Base-by-base conservation (phyloP, 1,284 basidiomycete species). In the Meripilus lineatus region DNA sequence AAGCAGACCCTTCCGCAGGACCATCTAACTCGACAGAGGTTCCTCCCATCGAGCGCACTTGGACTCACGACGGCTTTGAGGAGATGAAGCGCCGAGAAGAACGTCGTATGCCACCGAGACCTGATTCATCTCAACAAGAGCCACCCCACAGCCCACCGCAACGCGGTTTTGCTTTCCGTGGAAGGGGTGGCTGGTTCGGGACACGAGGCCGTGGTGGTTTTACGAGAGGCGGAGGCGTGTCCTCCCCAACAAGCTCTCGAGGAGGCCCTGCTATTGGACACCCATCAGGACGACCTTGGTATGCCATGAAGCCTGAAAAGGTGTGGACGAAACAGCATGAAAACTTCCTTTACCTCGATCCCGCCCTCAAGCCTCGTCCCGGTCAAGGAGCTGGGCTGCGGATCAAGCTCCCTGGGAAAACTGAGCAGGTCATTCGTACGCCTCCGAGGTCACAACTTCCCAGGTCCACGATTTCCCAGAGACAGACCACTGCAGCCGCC, bases 1-100 rank as follows among this genome's bases (percentile, higher is more conserved):
- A 45, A 6, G 44, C 34, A n/a, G 50, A 26, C 28, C 33, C 33
- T 40, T 46, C 21, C 15, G 36, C 25, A 35, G 25, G 52, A 51
- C 20, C 50, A 44, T 15, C 46, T 44, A 2, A 22, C 38, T 18
- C 32, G 45, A 13, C 46, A 5, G 70, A 75, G 3, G 53, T 71
- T 17, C 75, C 77, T 8, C 79, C 79, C 13, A 74, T 83, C 38
- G 84, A 89, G 49, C 74, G 72, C 37, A 61, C 75, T 3, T 90
- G 88, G 88, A 81, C 73, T 0, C 88, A 90, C 57, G 87, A 89
- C 58, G 86, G 88, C 2, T 91, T 84, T 51, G 88, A 90, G 61
- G 85, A 90, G 67, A 77, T 90, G 77, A 85, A 78, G 63, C 72
- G 72, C 44, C 74, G 74, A 51, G 86, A 89, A 46, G 84, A 87